Percentiles rank a stretch among this genome's conserved stretches.
Evolutionary conservation across 2,329 filamentous ascomycete genomes (phyloP).

Genomic region (Penicillium thymicola): DNA sequence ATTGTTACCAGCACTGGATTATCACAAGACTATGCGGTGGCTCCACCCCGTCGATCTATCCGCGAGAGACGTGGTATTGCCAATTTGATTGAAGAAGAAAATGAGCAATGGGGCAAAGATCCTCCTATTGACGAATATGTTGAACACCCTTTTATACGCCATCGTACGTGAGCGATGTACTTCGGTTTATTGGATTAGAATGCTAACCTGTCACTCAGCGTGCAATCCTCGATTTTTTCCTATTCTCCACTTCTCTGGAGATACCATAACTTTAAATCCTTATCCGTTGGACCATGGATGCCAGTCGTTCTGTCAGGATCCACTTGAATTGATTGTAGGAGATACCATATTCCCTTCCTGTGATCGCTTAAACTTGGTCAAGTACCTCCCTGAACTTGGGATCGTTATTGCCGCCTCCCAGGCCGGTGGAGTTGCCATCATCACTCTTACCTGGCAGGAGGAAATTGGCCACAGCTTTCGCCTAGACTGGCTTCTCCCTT

Average conservation of each 20-base stretch:
- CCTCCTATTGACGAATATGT: slow-evolving; percentile 10
- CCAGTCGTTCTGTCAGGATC: slow-evolving; percentile 31
- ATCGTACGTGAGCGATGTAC: slow-evolving; percentile 12
- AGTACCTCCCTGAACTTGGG: slow-evolving; percentile 58
- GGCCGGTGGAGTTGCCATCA: slow-evolving; percentile 54
- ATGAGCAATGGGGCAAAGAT: slow-evolving; percentile 7
- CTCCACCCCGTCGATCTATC: not conserved
- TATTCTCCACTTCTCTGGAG: slow-evolving; percentile 43
- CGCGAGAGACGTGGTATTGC: not conserved
- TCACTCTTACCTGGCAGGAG: slow-evolving; percentile 48
- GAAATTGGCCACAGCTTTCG: slow-evolving; percentile 47
- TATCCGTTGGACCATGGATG: slow-evolving; percentile 31
- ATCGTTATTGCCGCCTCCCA: slow-evolving; percentile 58
- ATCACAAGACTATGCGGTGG: not conserved
- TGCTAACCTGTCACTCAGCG: slow-evolving; percentile 14
- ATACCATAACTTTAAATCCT: slow-evolving; percentile 37
- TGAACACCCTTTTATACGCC: slow-evolving; percentile 3
- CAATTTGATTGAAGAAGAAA: slow-evolving; percentile 17
- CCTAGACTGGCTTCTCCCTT: slow-evolving; percentile 57
- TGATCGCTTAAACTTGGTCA: slow-evolving; percentile 57
- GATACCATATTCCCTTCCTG: slow-evolving; percentile 23
- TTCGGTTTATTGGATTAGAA: too few relatives aligned
- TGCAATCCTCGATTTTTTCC: slow-evolving; percentile 33
- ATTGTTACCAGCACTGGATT: not conserved
- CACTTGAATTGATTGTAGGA: slow-evolving; percentile 29